Evolutionary conservation across 1,284 basidiomycete genomes (phyloP), one percentile per base, ranked within the genome.

Genomic region (Mycosarcoma mackinlayi): DNA sequence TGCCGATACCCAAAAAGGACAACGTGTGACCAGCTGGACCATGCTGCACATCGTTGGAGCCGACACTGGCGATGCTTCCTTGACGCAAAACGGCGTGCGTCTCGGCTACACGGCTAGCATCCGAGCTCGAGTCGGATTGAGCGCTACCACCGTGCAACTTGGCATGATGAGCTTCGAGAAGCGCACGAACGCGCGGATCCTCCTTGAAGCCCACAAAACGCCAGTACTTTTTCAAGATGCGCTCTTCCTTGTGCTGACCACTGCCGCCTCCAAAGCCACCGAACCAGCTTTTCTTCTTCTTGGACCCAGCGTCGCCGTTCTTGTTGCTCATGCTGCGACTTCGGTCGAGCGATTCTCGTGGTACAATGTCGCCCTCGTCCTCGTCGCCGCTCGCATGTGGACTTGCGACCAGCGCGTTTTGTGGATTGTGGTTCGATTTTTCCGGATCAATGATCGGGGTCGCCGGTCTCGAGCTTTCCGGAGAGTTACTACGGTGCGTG

Each of bases 151-250:
- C 44, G 9, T 46, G 52, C 23, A 78, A 45, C 50, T 66, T 64
- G 44, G 74, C 62, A 31, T 78, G 40, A 38, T 80, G 77, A 30
- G 67, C 68, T 30, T 78, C 70, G 21, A 80, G 59, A 14, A 77
- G 52, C 3, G 72, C 75, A 3, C 71, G 57, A 5, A 81, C 76
- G n/a, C 68, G 72, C 6, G 72, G 70, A 6, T 81, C 78, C 44
- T 72, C 54, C 31, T 73, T 69, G 52, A 83, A 82, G 0, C 84
- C 84, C 8, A 85, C 62, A 57, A 84, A 85, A 11, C 83, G 77
- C 84, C 84, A 85, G 64, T 84, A 83, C 34, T 73, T 64, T 23
- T 74, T 73, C 19, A 76, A 62, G 46, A 80, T 48, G 25, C 83
- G 64, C 51, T 76, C 79, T 42, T 81, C 79, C 53, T 78, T 79